Conservation (phyloP, 345 rosid species). For the Eucalyptus pumila region DNA sequence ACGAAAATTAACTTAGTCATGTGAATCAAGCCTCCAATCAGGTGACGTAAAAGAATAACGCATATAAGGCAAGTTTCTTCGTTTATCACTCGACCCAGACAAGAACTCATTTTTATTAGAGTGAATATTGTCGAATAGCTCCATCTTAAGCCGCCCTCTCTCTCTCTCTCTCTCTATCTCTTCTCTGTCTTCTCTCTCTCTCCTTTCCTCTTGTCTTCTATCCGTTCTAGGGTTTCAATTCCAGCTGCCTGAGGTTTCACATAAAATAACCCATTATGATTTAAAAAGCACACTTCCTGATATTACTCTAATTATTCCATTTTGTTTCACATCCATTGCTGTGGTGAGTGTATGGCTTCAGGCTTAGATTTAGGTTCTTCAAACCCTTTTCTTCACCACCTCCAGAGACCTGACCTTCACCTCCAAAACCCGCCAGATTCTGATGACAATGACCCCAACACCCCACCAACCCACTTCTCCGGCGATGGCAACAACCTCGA, state of each 20-base stretch:
- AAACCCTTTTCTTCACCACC: background rate
- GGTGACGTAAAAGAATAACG: background rate
- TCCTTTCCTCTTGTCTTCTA: background rate
- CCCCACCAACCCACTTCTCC: background rate
- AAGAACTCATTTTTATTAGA: background rate
- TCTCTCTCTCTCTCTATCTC: background rate
- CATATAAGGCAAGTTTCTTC: background rate
- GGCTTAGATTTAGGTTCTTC: constrained; percentile 5
- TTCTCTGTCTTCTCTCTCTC: background rate
- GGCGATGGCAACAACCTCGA: background rate
- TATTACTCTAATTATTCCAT: background rate
- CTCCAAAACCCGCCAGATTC: background rate
- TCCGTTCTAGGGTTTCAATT: constrained; percentile 1
- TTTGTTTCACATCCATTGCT: background rate
- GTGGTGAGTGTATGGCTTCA: background rate
- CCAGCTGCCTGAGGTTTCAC: background rate
- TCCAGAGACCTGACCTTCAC: constrained; percentile 3
- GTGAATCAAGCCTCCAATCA: background rate
- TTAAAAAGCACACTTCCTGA: background rate
- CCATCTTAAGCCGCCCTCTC: background rate
- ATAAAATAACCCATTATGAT: background rate
- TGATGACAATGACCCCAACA: background rate
- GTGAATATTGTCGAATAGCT: background rate
- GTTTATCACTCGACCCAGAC: background rate
- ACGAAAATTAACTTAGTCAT: background rate